Conservation (phyloP, 495 filamentous ascomycete genomes). For the Aspergillus sclerotioniger region DNA sequence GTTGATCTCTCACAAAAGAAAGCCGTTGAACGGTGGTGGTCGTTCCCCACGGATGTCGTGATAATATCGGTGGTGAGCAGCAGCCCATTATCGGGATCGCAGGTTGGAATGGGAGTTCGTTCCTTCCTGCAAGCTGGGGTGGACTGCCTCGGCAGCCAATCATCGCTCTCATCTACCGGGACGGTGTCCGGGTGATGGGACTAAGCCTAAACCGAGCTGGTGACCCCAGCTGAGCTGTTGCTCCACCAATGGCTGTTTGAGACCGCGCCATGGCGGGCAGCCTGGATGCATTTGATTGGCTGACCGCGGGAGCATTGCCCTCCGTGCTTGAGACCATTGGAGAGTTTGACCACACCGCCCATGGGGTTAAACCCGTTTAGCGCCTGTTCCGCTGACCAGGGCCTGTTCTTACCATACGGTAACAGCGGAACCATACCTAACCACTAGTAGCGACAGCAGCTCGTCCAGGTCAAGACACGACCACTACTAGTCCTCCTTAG, state of each 20-base stretch:
- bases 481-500: neutral
- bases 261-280: neutral
- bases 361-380: constrained; percentile 11
- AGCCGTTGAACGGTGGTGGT: neutral
- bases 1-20: neutral
- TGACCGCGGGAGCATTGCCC: neutral
- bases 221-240: constrained; percentile 3
- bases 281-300: constrained; percentile 23
- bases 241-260: constrained; percentile 15
- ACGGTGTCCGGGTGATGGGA: constrained; percentile 8
- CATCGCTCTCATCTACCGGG: neutral
- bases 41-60: neutral
- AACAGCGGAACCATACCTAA: neutral
- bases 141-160: constrained; percentile 13
- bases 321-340: constrained; percentile 15
- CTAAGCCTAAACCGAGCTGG: constrained; percentile 21
- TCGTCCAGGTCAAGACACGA: neutral
- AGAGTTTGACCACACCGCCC: constrained; percentile 20
- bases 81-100: constrained; percentile 5
- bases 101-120: constrained; percentile 7
- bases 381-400: constrained; percentile 18
- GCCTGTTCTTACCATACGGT: neutral
- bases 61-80: constrained; percentile 6
- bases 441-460: too few species aligned
- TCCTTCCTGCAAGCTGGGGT: constrained; percentile 10